Evolutionary conservation across 257 asterid species (phyloP).

Genomic region (Primulina eburnea): DNA sequence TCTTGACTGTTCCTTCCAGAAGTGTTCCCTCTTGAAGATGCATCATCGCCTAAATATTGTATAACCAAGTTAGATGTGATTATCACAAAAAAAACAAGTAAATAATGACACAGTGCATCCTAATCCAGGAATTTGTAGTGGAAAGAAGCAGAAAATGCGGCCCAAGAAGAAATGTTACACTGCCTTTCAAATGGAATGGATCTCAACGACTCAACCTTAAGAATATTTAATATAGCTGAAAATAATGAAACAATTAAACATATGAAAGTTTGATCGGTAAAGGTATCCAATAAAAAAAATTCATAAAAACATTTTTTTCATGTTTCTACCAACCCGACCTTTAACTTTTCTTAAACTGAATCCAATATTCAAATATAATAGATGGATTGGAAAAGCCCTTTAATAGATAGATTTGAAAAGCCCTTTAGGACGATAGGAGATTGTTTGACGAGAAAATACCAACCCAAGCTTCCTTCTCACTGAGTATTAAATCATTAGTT

Average conservation of each 20-base stretch:
- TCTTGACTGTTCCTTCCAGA: slow-evolving; percentile 82
- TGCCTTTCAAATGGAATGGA: neutral
- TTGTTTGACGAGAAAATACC: slow-evolving; percentile 33
- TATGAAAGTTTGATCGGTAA: neutral
- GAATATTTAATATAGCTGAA: no score
- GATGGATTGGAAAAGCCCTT: slow-evolving; percentile 1
- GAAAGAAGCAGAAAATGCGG: neutral
- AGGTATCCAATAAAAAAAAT: neutral
- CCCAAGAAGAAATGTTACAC: no score
- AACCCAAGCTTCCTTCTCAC: slow-evolving; percentile 94
- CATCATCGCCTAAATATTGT: slow-evolving; percentile 46
- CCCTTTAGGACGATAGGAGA: slow-evolving; percentile 9
- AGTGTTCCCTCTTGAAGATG: slow-evolving; percentile 83
- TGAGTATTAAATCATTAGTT: slow-evolving; percentile 89
- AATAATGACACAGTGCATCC: neutral
- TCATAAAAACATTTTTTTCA: neutral
- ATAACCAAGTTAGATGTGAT: slow-evolving; percentile 21
- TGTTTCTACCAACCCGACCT: neutral
- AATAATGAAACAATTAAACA: no score
- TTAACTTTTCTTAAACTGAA: neutral
- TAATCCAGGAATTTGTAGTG: neutral
- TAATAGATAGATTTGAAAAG: no score
- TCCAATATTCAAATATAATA: neutral
- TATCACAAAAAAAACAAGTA: slow-evolving; percentile 5
- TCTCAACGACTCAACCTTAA: neutral